Evolutionary conservation across 2,329 filamentous ascomycete species (phyloP).

Genomic region (Ophiostoma fasciatum): DNA sequence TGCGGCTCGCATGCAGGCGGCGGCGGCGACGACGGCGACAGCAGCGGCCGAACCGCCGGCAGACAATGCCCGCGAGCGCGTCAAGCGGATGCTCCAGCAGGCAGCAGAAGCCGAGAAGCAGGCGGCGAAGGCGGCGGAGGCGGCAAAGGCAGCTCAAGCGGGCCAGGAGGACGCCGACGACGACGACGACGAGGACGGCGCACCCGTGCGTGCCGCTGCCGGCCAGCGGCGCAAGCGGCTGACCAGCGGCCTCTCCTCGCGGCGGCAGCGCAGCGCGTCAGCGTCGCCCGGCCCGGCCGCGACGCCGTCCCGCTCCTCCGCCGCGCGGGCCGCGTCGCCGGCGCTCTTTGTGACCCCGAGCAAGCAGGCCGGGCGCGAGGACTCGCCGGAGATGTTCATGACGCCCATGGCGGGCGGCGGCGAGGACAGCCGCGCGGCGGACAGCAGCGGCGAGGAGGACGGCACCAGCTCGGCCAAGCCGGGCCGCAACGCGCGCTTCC

Average conservation of each 20-base stretch:
- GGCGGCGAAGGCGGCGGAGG: background rate
- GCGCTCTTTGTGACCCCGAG: conserved; percentile 10
- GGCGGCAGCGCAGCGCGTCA: conserved; percentile 11
- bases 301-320: background rate
- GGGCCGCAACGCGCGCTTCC: conserved; percentile 44
- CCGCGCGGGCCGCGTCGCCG: conserved; percentile 3
- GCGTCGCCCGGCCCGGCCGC: conserved; percentile 1
- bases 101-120: conserved; percentile 15
- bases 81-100: conserved; percentile 27
- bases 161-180: conserved; percentile 9
- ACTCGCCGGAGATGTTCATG: conserved; percentile 42
- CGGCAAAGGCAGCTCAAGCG: conserved; percentile 13
- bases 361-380: conserved; percentile 13
- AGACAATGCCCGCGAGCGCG: conserved; percentile 25
- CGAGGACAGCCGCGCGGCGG: conserved; percentile 14
- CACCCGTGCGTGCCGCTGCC: conserved; percentile 22
- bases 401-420: too few species aligned
- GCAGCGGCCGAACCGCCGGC: conserved; percentile 11
- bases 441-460: conserved; percentile 26
- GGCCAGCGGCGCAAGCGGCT: conserved; percentile 18
- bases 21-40: background rate
- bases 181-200: conserved; percentile 19
- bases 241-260: conserved; percentile 14
- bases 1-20: conserved; percentile 45
- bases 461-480: conserved; percentile 30